Conservation (phyloP, 805 yeast genomes). For the Candida maesae region DNA sequence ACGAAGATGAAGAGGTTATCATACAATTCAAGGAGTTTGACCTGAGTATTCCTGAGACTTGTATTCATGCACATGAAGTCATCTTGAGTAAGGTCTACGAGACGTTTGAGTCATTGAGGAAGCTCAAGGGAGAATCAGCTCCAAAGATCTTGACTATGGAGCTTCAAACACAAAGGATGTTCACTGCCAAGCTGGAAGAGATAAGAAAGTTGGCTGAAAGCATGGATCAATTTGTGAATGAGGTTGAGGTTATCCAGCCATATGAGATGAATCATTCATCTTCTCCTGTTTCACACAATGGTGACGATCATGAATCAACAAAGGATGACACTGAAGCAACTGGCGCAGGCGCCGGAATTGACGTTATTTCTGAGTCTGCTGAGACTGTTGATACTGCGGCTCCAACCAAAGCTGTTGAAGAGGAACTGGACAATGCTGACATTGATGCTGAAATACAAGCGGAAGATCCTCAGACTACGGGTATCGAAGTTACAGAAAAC, state of each 20-base stretch:
- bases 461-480: too few relatives aligned
- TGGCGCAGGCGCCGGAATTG: too few relatives aligned
- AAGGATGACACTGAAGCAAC: too few relatives aligned
- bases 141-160: slow-evolving; percentile 15
- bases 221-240: background rate
- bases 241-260: background rate
- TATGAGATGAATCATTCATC: background rate
- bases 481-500: too few relatives aligned
- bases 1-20: slow-evolving; percentile 17
- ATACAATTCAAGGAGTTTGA: slow-evolving; percentile 22
- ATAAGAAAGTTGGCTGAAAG: slow-evolving; percentile 6
- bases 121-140: slow-evolving; percentile 3
- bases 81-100: slow-evolving; percentile 17
- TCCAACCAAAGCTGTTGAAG: too few relatives aligned
- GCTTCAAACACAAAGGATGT: slow-evolving; percentile 14
- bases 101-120: slow-evolving; percentile 12
- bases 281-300: too few relatives aligned
- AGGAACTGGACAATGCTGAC: too few relatives aligned
- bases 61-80: slow-evolving; percentile 17
- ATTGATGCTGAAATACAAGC: too few relatives aligned
- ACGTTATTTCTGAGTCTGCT: too few relatives aligned
- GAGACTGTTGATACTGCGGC: too few relatives aligned
- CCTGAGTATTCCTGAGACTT: slow-evolving; percentile 17
- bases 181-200: slow-evolving; percentile 14
- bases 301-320: too few relatives aligned